phyloP scores from a whole-genome alignment of 225 moss, liverwort and hornwort species.

The Marchantia paleacea region DNA sequence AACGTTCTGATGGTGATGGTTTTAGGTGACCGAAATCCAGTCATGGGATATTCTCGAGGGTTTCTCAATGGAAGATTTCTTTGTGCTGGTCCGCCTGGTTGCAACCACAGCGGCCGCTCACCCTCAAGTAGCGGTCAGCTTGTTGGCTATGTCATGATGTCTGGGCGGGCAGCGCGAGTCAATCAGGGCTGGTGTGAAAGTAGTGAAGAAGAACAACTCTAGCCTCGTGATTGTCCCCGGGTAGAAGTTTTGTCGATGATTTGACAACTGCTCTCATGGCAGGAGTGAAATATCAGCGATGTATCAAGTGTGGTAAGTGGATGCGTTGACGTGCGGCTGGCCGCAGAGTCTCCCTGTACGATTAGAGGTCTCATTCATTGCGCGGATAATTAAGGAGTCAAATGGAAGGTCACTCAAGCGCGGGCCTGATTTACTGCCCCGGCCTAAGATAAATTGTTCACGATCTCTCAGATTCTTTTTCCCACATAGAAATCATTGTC shows the following conservation, averaged over 20 bases:
- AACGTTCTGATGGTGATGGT: slow-evolving; percentile 14
- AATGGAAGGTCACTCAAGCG: background rate
- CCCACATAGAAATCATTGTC: background rate
- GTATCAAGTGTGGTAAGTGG: slow-evolving; percentile 43
- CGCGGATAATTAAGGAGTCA: background rate
- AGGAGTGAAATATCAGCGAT: slow-evolving; percentile 31
- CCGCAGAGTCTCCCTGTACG: background rate
- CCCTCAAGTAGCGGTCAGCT: background rate
- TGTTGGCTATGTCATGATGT: background rate
- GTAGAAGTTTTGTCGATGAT: slow-evolving; percentile 3
- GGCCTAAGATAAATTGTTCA: background rate
- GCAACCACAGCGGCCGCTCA: background rate
- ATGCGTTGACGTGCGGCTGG: background rate
- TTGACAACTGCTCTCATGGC: slow-evolving; percentile 2
- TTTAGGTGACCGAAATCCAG: background rate
- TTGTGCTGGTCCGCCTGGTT: background rate
- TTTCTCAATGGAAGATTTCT: background rate
- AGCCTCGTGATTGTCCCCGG: background rate
- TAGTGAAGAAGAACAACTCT: background rate
- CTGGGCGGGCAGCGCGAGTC: background rate
- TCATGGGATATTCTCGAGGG: background rate
- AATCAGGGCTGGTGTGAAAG: too few relatives aligned
- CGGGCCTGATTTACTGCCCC: background rate
- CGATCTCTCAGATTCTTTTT: background rate
- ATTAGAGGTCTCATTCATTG: background rate